Evolutionary conservation across 345 rosid species (phyloP).

Genomic region (Euphorbia lathyris): DNA sequence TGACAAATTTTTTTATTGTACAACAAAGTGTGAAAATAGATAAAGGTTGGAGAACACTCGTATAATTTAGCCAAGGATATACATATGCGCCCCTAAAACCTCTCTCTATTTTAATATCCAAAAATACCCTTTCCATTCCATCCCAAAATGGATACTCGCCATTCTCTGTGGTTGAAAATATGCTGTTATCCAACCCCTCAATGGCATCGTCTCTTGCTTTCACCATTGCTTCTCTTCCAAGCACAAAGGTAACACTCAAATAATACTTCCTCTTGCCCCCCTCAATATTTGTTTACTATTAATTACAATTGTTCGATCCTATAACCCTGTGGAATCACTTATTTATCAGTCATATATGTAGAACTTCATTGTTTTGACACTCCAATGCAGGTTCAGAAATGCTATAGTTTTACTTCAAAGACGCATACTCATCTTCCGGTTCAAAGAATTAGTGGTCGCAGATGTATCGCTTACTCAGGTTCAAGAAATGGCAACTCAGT

Average conservation of each 20-base stretch:
- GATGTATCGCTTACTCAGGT: conserved; percentile 19
- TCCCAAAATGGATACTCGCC: too few relatives aligned
- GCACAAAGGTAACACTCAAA: conserved; percentile 15
- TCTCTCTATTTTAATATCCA: too few relatives aligned
- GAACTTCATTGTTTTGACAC: neutral
- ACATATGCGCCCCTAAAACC: too few relatives aligned
- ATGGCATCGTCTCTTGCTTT: neutral
- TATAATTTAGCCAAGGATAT: too few relatives aligned
- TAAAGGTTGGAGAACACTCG: too few relatives aligned
- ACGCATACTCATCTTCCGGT: too few relatives aligned
- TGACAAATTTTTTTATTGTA: too few relatives aligned
- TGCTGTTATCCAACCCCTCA: neutral
- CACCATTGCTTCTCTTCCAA: conserved; percentile 11
- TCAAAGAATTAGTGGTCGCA: conserved; percentile 24
- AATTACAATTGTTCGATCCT: neutral
- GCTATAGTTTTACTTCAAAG: neutral
- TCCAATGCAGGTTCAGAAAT: neutral
- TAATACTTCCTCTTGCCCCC: too few relatives aligned
- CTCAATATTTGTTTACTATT: neutral
- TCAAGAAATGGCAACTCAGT: conserved; percentile 33
- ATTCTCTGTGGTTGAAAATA: neutral
- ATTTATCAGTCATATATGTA: too few relatives aligned
- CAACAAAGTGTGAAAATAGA: too few relatives aligned
- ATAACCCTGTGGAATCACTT: neutral
- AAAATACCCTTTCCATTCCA: too few relatives aligned